These are phyloP conservation scores for Pestalotiopsis sp. DNA, from an alignment of 2,329 filamentous ascomycete genomes.

Conservation along the genomic window DNA sequence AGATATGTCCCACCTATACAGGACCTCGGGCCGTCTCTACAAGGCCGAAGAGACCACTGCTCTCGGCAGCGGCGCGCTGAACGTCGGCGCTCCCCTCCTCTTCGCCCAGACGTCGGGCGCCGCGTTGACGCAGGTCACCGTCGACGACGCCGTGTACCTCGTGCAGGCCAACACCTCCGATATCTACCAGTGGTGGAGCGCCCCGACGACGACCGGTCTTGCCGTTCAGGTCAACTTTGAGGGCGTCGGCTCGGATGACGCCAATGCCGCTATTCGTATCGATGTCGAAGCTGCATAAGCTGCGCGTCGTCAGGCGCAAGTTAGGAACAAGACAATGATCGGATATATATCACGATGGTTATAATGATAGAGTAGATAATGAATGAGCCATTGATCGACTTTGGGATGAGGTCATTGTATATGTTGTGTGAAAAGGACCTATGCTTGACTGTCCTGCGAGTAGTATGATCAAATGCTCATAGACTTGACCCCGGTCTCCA, in stretches of 20 bases:
- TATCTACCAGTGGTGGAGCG: constrained; percentile 9
- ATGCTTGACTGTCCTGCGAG: too few relatives aligned
- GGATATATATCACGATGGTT: neutral
- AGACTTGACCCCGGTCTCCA: too few relatives aligned
- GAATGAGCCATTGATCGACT: neutral
- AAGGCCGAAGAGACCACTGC: constrained; percentile 6
- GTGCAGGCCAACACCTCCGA: neutral
- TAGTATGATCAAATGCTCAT: too few relatives aligned
- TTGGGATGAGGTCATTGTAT: neutral
- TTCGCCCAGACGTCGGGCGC: neutral
- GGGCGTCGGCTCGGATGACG: constrained; percentile 2
- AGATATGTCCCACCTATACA: neutral
- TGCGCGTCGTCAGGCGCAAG: neutral
- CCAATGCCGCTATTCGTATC: constrained; percentile 4
- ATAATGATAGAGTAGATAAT: neutral
- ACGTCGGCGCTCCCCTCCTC: neutral
- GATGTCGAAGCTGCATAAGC: neutral
- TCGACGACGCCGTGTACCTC: neutral
- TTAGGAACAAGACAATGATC: neutral
- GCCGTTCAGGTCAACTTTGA: constrained; percentile 10
- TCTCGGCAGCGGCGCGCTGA: neutral
- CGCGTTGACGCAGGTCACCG: constrained; percentile 1
- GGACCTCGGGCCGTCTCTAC: neutral
- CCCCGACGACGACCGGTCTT: constrained; percentile 8
- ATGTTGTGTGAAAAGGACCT: neutral